phyloP scores from a whole-genome alignment of 192 early-diverging fungal genomes.

The Rhizoclosmatium sp. region DNA sequence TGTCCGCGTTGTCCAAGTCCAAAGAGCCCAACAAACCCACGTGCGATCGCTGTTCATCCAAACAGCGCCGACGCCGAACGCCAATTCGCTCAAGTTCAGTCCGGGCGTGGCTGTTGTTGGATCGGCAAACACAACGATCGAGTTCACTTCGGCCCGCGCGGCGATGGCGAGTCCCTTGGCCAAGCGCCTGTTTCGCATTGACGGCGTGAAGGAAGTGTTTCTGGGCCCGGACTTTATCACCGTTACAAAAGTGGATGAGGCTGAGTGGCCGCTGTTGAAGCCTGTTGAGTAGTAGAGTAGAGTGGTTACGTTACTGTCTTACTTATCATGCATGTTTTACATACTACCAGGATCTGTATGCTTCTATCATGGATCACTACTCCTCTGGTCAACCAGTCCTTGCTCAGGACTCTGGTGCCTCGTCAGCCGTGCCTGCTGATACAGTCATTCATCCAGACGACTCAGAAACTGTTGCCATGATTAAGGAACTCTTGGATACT shows the following conservation, averaged over 20 bases:
- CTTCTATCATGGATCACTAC: conserved; percentile 89
- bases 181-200: conserved; percentile 88
- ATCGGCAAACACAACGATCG: conserved; percentile 59
- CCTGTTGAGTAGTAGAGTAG: conserved; percentile 52
- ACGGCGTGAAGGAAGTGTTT: conserved; percentile 90
- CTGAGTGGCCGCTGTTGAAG: conserved; percentile 97
- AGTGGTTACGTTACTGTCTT: not conserved
- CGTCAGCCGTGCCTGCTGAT: conserved; percentile 51
- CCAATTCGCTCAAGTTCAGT: conserved; percentile 95
- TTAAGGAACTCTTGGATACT: conserved; percentile 97
- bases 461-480: conserved; percentile 94
- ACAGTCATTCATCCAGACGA: conserved; percentile 81
- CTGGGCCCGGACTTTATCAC: conserved; percentile 96
- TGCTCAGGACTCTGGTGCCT: conserved; percentile 38
- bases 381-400: conserved; percentile 84
- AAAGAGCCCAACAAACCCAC: not conserved
- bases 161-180: conserved; percentile 83
- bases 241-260: conserved; percentile 86
- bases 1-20: too few relatives aligned
- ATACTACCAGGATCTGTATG: conserved; percentile 78
- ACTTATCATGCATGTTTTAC: not conserved
- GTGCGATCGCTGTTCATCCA: conserved; percentile 57
- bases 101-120: conserved; percentile 88
- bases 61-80: conserved; percentile 91
- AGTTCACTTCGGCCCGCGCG: conserved; percentile 83